A percentile compares a stretch with the other conserved stretches of the same genome.
Evolutionary conservation across 768 basidiomycete species (phyloP).

Genomic region (Cystobasidium ongulense): DNA sequence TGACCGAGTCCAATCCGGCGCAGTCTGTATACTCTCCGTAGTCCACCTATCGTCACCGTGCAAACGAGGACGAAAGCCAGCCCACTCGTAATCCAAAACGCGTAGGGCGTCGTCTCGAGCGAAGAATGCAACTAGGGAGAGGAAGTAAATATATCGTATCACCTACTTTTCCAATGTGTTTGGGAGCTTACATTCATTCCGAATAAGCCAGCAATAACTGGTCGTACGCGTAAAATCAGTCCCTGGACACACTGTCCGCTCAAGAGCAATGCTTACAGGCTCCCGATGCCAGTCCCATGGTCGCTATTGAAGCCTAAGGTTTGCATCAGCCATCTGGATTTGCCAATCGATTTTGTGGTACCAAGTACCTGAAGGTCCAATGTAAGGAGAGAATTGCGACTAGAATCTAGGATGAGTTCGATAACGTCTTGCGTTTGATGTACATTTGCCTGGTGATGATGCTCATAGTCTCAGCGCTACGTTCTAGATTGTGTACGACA

Average conservation of each 20-base stretch:
- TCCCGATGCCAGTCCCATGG: constrained; percentile 55
- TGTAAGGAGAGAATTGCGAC: constrained; percentile 84
- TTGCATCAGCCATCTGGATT: not conserved
- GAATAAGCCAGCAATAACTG: constrained; percentile 73
- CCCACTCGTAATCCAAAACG: constrained; percentile 61
- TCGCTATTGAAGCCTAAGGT: constrained; percentile 17
- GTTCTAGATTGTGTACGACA: not conserved
- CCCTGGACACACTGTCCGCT: not conserved
- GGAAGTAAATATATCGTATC: constrained; percentile 13
- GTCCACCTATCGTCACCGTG: constrained; percentile 58
- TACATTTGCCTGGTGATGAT: constrained; percentile 62
- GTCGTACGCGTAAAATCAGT: not conserved
- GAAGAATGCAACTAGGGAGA: constrained; percentile 61
- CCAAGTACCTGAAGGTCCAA: constrained; percentile 57
- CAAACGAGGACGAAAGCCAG: constrained; percentile 56
- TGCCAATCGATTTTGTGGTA: not conserved
- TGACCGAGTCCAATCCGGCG: constrained; percentile 44
- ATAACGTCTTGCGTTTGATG: constrained; percentile 97
- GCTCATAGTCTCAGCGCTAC: not conserved
- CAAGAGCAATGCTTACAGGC: constrained; percentile 48
- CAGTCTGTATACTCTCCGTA: constrained; percentile 52
- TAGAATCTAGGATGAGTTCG: constrained; percentile 89
- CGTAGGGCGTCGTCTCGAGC: constrained; percentile 64
- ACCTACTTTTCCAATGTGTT: not conserved
- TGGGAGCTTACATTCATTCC: constrained; percentile 78